Base-by-base conservation (phyloP, 169 alveolate species). In the Pseudocohnilembus persalinus region DNA sequence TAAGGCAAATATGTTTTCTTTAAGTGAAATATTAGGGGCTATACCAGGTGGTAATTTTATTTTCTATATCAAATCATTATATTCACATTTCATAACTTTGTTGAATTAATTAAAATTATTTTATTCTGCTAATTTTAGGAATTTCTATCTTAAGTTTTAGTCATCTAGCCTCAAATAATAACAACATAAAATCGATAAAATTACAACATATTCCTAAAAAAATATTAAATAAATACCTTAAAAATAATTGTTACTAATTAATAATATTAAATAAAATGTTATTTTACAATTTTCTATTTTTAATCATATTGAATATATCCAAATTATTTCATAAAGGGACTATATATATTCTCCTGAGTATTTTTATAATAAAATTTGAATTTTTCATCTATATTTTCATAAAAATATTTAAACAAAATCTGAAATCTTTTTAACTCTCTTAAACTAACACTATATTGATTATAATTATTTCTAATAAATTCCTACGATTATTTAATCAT, bases 1-100 rank as follows among this genome's bases (percentile, higher is more conserved):
- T n/a, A 84, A 31, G 30, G 75, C 63, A 73, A 84, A 88, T 29
- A 88, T 80, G 76, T 88, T 88, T 88, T 88, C 92, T 72, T 76
- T 28, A 0, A 76, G 28, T 15, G 82, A 63, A 32, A n/a, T 76
- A 76, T 76, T 76, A 31, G 29, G 15, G 15, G 82, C 82, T 32
- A 76, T 76, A n/a, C 33, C 25, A 0, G 68, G 11, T 15, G 30
- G 20, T 11, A 32, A n/a, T n/a, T 68, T 32, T 27, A 49, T 32
- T 26, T 32, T 1, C 15, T 76, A 0, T 15, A 32, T 76, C 63
- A 76, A 26, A 49, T 65, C 33, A 15, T 30, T 31, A 24, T 31
- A 33, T 76, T 76, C 82, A 31, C 32, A 49, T 4, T 76, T 65
- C n/a, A 76, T 31, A n/a, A n/a, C n/a, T n/a, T n/a, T 0, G n/a